These are phyloP conservation scores for Parafenestella ontariensis DNA, from an alignment of 2,329 filamentous ascomycete species.

Conservation along the genomic window DNA sequence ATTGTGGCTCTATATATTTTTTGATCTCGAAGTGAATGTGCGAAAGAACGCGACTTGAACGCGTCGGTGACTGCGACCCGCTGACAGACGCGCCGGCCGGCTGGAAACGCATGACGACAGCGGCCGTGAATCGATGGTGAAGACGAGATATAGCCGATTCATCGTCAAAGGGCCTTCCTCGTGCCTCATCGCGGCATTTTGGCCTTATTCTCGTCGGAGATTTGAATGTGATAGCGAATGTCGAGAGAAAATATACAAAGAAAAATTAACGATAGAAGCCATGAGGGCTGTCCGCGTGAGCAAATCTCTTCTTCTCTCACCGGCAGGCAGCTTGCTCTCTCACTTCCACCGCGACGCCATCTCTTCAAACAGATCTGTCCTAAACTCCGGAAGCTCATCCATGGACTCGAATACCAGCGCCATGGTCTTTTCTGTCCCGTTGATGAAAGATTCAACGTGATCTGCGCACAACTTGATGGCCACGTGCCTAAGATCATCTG, in stretches of 20 bases:
- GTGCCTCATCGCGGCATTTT: too few species aligned
- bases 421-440: slow-evolving; percentile 34
- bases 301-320: background rate
- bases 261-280: background rate
- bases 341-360: slow-evolving; percentile 35
- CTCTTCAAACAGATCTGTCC: slow-evolving; percentile 39
- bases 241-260: background rate
- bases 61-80: background rate
- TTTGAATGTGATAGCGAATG: background rate
- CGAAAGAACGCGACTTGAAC: background rate
- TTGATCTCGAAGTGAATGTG: background rate
- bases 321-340: background rate
- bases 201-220: too few species aligned
- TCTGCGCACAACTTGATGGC: slow-evolving; percentile 38
- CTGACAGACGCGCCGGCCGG: background rate
- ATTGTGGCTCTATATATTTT: background rate
- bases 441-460: slow-evolving; percentile 37
- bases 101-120: background rate
- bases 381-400: slow-evolving; percentile 40
- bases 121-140: background rate
- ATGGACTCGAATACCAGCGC: slow-evolving; percentile 35
- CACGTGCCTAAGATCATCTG: slow-evolving; percentile 27
- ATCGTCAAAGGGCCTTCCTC: background rate
- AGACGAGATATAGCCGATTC: background rate
- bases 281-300: background rate